Evolutionary conservation across 2,329 filamentous ascomycete species (phyloP), one percentile per base, ranked within the genome.

Genomic region (Apiospora arundinis): DNA sequence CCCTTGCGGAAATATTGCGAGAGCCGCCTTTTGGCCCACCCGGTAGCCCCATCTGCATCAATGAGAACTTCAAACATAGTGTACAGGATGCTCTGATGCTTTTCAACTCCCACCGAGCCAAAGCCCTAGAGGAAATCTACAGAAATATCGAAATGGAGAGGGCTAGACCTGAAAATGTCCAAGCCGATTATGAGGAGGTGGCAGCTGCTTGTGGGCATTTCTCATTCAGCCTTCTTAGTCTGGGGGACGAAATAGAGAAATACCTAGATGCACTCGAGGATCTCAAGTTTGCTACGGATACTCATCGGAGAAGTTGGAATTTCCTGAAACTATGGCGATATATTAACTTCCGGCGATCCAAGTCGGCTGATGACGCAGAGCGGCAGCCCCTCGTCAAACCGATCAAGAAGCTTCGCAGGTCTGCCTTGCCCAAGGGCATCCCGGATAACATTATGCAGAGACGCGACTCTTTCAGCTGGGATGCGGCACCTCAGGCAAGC

Each of bases 161-260:
- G 71, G 85, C 90, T 3, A 88, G 90, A 56, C 91, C 92, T 0
- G 87, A 94, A 69, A 92, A 92, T 73, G 88, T 95, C 11, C 92
- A 97, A 78, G 96, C 95, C 2, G 96, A 98, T 80, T 95, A 97
- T 71, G 96, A 99, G 80, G 96, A 99, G 81, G 95, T 98, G 14
- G 95, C 95, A 52, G 95, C 96, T n/a, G 97, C 95, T 71, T 99
- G 96, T 78, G 95, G 96, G 0, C 95, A 98, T 81, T 99, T 98
- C 79, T 95, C 93, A 78, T 98, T 96, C 80, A 97, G 93, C 60
- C 85, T 99, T 37, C 90, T 96, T 74, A 93, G 96, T 75, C 95
- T 98, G 78, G 95, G 94, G 0, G 93, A 97, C 78, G 95, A 98
- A 78, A 93, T 97, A 83, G 90, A 93, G 74, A 89, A 89, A 16